Conservation (phyloP, 495 filamentous ascomycete species). For the Amniculicola lignicola region DNA sequence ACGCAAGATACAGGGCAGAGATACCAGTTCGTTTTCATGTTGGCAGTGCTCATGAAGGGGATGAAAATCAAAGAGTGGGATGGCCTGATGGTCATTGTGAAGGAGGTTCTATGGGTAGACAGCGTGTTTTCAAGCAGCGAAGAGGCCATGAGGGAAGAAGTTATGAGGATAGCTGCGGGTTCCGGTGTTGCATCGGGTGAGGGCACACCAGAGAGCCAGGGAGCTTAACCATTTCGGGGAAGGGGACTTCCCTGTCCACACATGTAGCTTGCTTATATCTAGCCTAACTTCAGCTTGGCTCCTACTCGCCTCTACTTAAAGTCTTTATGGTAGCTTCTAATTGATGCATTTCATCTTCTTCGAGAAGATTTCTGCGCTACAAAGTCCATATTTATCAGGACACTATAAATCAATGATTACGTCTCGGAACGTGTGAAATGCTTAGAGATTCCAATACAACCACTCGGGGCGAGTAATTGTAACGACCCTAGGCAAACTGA, state of each 20-base stretch:
- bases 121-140: constrained; percentile 6
- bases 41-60: constrained; percentile 12
- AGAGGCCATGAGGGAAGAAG: neutral
- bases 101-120: constrained; percentile 13
- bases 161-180: constrained; percentile 1
- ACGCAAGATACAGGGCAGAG: neutral
- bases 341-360: no score
- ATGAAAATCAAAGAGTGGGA: constrained; percentile 14
- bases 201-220: neutral
- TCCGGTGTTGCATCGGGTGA: neutral
- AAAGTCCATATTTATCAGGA: no score
- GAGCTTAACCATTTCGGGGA: neutral
- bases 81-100: constrained; percentile 2
- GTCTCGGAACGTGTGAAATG: no score
- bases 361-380: no score
- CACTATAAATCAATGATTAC: no score
- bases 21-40: constrained; percentile 11
- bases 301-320: neutral
- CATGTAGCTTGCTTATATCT: neutral
- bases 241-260: constrained; percentile 1
- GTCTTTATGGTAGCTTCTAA: neutral
- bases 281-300: neutral
- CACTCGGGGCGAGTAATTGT: no score
- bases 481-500: no score
- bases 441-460: no score